These are phyloP conservation scores for Pyrus pyrifolia DNA, from an alignment of 306 rosid genomes.

Conservation along the genomic window DNA sequence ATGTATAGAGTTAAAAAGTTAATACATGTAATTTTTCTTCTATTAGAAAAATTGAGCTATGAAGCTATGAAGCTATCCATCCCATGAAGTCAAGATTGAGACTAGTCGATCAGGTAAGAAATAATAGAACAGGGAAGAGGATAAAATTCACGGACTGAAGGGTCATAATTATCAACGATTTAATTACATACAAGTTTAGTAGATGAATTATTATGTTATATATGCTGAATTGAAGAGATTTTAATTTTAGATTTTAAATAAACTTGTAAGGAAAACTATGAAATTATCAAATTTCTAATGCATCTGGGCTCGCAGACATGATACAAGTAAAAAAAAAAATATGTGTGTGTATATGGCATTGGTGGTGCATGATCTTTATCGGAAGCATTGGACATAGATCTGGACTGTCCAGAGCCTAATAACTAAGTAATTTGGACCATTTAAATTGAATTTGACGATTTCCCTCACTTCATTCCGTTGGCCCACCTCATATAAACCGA, in stretches of 20 bases:
- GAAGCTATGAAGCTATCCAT: too few species aligned
- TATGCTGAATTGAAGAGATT: background rate
- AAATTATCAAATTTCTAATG: background rate
- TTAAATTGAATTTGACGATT: too few species aligned
- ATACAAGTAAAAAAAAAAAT: background rate
- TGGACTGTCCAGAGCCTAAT: too few species aligned
- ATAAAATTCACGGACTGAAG: background rate
- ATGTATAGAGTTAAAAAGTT: background rate
- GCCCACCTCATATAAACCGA: too few species aligned
- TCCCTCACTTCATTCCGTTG: too few species aligned
- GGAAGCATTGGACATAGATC: background rate
- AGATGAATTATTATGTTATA: background rate
- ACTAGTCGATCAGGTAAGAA: background rate
- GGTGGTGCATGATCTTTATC: conserved; percentile 20
- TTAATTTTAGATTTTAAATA: background rate
- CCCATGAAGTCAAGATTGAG: conserved; percentile 1
- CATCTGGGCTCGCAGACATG: background rate
- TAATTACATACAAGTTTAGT: background rate
- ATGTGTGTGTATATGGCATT: background rate
- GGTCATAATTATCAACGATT: background rate
- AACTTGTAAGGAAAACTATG: background rate
- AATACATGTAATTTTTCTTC: background rate
- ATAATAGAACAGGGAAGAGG: background rate
- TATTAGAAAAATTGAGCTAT: background rate
- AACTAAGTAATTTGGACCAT: too few species aligned